phyloP scores from a whole-genome alignment of 495 filamentous ascomycete genomes.

The Talaromyces wortmannii region DNA sequence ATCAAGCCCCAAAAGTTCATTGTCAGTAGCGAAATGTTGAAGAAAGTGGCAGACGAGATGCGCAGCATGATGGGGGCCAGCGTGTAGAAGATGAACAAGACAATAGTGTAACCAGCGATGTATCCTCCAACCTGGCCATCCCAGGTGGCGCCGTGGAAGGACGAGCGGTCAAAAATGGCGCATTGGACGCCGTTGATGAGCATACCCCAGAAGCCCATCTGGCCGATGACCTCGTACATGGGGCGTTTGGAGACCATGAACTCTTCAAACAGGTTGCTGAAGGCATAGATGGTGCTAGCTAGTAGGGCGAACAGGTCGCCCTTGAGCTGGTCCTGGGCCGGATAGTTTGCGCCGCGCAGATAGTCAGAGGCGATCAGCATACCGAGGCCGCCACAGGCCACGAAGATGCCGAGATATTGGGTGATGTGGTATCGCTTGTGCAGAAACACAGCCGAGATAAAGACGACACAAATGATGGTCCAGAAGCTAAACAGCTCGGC shows the following conservation, averaged over 20 bases:
- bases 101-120: slow-evolving; percentile 79
- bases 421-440: slow-evolving; percentile 79
- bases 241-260: slow-evolving; percentile 83
- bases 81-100: slow-evolving; percentile 78
- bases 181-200: slow-evolving; percentile 88
- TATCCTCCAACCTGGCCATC: slow-evolving; percentile 69
- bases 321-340: slow-evolving; percentile 61
- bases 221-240: slow-evolving; percentile 88
- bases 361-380: slow-evolving; percentile 87
- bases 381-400: slow-evolving; percentile 91
- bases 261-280: slow-evolving; percentile 89
- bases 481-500: slow-evolving; percentile 98
- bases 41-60: slow-evolving; percentile 86
- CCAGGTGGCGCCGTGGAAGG: slow-evolving; percentile 57
- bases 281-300: slow-evolving; percentile 85
- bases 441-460: slow-evolving; percentile 75
- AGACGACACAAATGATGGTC: slow-evolving; percentile 90
- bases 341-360: slow-evolving; percentile 58
- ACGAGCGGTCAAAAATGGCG: slow-evolving; percentile 78
- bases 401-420: slow-evolving; percentile 78
- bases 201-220: slow-evolving; percentile 84
- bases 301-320: slow-evolving; percentile 89
- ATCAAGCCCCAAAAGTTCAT: slow-evolving; percentile 96
- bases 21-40: slow-evolving; percentile 93
- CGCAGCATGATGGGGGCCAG: slow-evolving; percentile 82